These are phyloP conservation scores for Perilla frutescens DNA, from an alignment of 257 asterid genomes.

Conservation along the genomic window DNA sequence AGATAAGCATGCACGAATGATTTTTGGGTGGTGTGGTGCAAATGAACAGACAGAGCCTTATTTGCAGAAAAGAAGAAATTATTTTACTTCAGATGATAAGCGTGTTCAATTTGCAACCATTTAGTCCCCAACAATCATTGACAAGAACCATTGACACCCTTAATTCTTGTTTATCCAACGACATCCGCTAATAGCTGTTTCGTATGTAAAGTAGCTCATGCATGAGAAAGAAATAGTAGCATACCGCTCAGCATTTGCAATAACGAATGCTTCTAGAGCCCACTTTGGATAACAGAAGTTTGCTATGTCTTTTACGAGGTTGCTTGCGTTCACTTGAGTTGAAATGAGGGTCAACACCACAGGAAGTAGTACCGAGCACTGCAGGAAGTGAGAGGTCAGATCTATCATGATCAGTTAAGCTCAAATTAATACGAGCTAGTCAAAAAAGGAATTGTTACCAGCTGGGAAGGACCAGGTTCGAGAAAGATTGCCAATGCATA, in stretches of 20 bases:
- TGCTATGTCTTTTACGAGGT: conserved; percentile 52
- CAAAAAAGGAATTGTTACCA: conserved; percentile 51
- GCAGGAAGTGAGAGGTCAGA: conserved; percentile 33
- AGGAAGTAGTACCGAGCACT: conserved; percentile 88
- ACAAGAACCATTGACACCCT: neutral
- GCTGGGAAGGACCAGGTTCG: conserved; percentile 93
- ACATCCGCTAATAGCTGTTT: neutral
- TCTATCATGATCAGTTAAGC: neutral
- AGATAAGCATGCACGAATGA: too few species aligned
- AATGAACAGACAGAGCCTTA: neutral
- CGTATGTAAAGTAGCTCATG: neutral
- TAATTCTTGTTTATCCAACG: neutral
- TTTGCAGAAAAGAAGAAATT: neutral
- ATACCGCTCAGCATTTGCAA: conserved; percentile 82
- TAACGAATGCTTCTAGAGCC: conserved; percentile 93
- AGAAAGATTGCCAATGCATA: conserved; percentile 87
- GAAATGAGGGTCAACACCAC: conserved; percentile 90
- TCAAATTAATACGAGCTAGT: conserved; percentile 15
- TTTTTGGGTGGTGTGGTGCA: too few species aligned
- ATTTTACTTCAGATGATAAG: neutral
- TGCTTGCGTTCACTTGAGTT: conserved; percentile 55
- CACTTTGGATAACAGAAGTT: conserved; percentile 83
- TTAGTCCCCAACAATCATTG: neutral
- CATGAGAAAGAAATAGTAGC: conserved; percentile 15
- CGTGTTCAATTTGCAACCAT: neutral